Evolutionary conservation across 768 basidiomycete species (phyloP), one percentile per base, ranked within the genome.

Genomic region (Lentinula sp.): DNA sequence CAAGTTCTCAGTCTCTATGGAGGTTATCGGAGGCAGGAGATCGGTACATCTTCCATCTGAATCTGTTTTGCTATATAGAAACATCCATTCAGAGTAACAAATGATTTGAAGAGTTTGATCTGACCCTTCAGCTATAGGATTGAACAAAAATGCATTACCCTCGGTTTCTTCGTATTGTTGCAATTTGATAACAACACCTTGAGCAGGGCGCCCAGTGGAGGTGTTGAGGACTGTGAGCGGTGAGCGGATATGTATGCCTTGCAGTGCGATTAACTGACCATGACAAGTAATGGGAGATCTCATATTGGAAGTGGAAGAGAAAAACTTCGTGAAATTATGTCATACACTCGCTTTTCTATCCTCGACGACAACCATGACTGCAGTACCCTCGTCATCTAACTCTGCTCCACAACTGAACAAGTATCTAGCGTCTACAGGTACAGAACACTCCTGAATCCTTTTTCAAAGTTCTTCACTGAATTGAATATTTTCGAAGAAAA

Each of bases 211-310:
- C 28, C 95, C 95, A 1, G 82, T 77, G 9, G 91, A 88, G 1
- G 91, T 84, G 70, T 97, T 94, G 64, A 97, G 86, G 16, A 96
- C 95, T 95, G 28, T 32, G 0, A 39, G 13, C 62, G 23, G 37
- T 51, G 9, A 32, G 16, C 10, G 40, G 59, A 23, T 52, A 37
- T 28, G 34, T 13, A 37, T 46, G 40, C 13, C 16, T 39, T 21
- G 1, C 61, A 28, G 32, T 15, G 15, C 11, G 9, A 51, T 34
- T 28, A 57, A 79, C 60, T 65, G 23, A 92, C 94, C 88, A 62
- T 97, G 95, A 71, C 95, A 96, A 40, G 95, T 97, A 63, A 97
- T 91, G 1, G 92, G 91, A 4, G 94, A 93, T 68, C 82, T 87
- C 46, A 78, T 73, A 39, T 13, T 39, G 9, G 37, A 8, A 39